Evolutionary conservation across 1,139 yeast species (phyloP).

Genomic region (Candida labiduridarum): DNA sequence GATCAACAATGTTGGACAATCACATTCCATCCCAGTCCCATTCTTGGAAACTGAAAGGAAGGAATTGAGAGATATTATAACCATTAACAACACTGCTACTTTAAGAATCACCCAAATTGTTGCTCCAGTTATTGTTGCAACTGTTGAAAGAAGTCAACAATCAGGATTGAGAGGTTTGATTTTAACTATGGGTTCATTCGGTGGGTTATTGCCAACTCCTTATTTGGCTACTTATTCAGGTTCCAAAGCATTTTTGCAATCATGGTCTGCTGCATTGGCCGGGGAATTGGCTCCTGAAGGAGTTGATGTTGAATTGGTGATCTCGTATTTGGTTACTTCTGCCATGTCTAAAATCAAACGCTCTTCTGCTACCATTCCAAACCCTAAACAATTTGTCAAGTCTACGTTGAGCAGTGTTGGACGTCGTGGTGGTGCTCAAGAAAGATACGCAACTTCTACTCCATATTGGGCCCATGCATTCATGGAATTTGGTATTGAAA

Average conservation of each 20-base stretch:
- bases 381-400: conserved; percentile 74
- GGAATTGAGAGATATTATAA: conserved; percentile 78
- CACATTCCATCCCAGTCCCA: conserved; percentile 94
- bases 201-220: conserved; percentile 93
- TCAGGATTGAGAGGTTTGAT: conserved; percentile 65
- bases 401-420: conserved; percentile 72
- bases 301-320: conserved; percentile 81
- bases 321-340: conserved; percentile 92
- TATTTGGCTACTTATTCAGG: conserved; percentile 93
- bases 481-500: conserved; percentile 82
- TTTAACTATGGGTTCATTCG: conserved; percentile 95
- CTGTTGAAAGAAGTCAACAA: conserved; percentile 37
- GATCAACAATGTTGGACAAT: conserved; percentile 91
- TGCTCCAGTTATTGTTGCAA: conserved; percentile 64
- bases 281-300: conserved; percentile 72
- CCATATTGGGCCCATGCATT: conserved; percentile 96
- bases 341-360: conserved; percentile 94
- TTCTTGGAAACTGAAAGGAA: conserved; percentile 74
- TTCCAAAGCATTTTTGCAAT: conserved; percentile 90
- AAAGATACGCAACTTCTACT: conserved; percentile 80
- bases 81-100: conserved; percentile 85
- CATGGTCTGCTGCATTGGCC: conserved; percentile 90
- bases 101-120: conserved; percentile 78
- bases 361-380: conserved; percentile 76
- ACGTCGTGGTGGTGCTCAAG: conserved; percentile 90